Conservation (phyloP, 2,329 filamentous ascomycete genomes). For the Exophiala lecanii-corni region DNA sequence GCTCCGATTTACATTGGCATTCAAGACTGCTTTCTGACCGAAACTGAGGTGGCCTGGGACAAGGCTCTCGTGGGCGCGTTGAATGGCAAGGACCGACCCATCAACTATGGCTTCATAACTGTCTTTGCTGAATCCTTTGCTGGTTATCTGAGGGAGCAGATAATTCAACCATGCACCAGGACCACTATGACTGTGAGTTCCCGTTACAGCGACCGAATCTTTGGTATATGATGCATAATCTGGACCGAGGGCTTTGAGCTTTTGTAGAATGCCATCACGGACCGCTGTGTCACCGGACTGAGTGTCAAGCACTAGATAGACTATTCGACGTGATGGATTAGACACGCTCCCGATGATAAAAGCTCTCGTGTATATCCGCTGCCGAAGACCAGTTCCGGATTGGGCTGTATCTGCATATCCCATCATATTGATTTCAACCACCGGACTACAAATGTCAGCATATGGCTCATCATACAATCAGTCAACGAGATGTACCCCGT, state of each 20-base stretch:
- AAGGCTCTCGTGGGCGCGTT: conserved; percentile 70
- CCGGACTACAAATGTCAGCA: conserved; percentile 51
- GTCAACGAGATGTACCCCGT: conserved; percentile 51
- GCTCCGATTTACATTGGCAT: conserved; percentile 85
- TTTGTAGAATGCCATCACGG: conserved; percentile 78
- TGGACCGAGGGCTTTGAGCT: conserved; percentile 61
- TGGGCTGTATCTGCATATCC: conserved; percentile 87
- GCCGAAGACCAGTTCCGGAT: conserved; percentile 75
- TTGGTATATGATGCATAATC: conserved; percentile 72
- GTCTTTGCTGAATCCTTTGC: conserved; percentile 76
- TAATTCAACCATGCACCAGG: conserved; percentile 95
- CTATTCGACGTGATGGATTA: conserved; percentile 65
- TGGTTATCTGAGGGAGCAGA: conserved; percentile 84
- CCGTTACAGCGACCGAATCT: conserved; percentile 81
- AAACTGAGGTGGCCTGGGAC: conserved; percentile 66
- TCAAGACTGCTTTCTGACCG: conserved; percentile 63
- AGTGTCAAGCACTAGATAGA: conserved; percentile 84
- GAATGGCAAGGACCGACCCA: conserved; percentile 75
- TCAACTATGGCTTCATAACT: conserved; percentile 87
- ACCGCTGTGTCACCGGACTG: conserved; percentile 86
- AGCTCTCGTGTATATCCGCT: conserved; percentile 80
- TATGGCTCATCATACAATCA: background rate
- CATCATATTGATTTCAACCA: conserved; percentile 86
- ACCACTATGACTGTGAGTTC: conserved; percentile 88
- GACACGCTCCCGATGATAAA: conserved; percentile 75